Percentiles rank a stretch among this genome's conserved stretches.
Evolutionary conservation across 2,329 filamentous ascomycete species (phyloP).

Genomic region (Onygena corvina): DNA sequence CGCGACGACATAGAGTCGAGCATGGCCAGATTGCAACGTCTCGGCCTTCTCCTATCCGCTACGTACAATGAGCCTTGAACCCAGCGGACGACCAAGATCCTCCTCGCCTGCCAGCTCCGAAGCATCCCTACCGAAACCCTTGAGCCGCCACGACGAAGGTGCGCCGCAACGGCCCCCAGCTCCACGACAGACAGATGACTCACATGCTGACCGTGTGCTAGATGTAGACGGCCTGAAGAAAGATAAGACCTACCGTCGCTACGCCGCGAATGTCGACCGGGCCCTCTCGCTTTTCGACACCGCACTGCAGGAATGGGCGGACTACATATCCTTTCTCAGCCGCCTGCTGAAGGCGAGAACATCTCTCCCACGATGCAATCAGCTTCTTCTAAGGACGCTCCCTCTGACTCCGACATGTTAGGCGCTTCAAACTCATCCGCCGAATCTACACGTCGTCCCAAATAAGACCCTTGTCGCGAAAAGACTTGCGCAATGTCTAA

Average conservation of each 20-base stretch:
- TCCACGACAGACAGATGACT: background rate
- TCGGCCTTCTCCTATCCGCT: slow-evolving; percentile 19
- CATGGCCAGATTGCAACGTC: slow-evolving; percentile 6
- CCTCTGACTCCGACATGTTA: slow-evolving; percentile 27
- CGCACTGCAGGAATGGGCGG: slow-evolving; percentile 93
- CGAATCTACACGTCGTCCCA: slow-evolving; percentile 60
- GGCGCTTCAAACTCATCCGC: slow-evolving; percentile 78
- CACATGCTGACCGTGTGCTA: background rate
- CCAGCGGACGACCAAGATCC: slow-evolving; percentile 31
- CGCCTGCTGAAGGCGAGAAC: slow-evolving; percentile 64
- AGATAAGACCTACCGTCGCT: slow-evolving; percentile 66
- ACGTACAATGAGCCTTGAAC: slow-evolving; percentile 35
- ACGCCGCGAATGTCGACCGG: slow-evolving; percentile 77
- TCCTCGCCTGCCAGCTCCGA: slow-evolving; percentile 73
- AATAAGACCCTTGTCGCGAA: slow-evolving; percentile 75
- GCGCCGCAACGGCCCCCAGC: slow-evolving; percentile 20
- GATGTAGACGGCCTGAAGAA: slow-evolving; percentile 35
- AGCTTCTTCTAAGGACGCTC: background rate
- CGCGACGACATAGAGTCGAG: background rate
- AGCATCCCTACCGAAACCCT: slow-evolving; percentile 66
- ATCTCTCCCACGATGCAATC: background rate
- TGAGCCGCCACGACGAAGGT: slow-evolving; percentile 68
- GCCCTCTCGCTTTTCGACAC: slow-evolving; percentile 84
- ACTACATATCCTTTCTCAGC: slow-evolving; percentile 95
- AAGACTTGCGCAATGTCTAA: slow-evolving; percentile 86